Percentiles rank a stretch among this genome's conserved stretches.
These are phyloP conservation scores for Bocquillonia castaneifolia DNA, from an alignment of 441 rosid species.

Conservation along the genomic window DNA sequence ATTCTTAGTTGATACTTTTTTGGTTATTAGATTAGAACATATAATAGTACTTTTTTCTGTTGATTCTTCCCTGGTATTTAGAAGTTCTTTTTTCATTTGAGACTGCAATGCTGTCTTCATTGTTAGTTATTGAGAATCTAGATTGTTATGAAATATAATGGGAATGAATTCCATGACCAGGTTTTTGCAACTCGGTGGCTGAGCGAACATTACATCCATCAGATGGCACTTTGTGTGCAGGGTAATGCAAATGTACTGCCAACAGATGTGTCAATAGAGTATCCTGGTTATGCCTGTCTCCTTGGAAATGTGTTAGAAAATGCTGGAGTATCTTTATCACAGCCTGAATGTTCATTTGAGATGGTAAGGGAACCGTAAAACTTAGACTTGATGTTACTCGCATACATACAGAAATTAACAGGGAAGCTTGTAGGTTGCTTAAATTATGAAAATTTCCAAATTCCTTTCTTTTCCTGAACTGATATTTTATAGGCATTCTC, in stretches of 20 bases:
- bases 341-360: conserved; percentile 74
- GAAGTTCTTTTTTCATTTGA: too few relatives aligned
- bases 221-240: conserved; percentile 65
- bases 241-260: conserved; percentile 59
- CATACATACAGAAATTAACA: background rate
- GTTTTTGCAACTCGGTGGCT: conserved; percentile 58
- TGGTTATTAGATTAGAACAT: too few relatives aligned
- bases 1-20: too few relatives aligned
- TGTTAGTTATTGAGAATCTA: background rate
- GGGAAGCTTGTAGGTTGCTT: background rate
- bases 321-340: conserved; percentile 72
- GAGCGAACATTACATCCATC: conserved; percentile 68
- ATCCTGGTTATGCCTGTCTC: conserved; percentile 84
- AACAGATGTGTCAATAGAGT: conserved; percentile 47
- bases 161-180: conserved; percentile 37
- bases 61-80: too few relatives aligned
- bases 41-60: too few relatives aligned
- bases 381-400: background rate
- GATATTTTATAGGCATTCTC: background rate
- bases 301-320: conserved; percentile 86
- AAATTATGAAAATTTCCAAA: background rate
- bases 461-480: background rate
- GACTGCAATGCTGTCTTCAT: too few relatives aligned
- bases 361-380: conserved; percentile 44
- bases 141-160: conserved; percentile 21